A percentile compares a stretch with the other conserved stretches of the same genome.
Evolutionary conservation across 768 basidiomycete species (phyloP).

Genomic region (Amanita brunnescens): DNA sequence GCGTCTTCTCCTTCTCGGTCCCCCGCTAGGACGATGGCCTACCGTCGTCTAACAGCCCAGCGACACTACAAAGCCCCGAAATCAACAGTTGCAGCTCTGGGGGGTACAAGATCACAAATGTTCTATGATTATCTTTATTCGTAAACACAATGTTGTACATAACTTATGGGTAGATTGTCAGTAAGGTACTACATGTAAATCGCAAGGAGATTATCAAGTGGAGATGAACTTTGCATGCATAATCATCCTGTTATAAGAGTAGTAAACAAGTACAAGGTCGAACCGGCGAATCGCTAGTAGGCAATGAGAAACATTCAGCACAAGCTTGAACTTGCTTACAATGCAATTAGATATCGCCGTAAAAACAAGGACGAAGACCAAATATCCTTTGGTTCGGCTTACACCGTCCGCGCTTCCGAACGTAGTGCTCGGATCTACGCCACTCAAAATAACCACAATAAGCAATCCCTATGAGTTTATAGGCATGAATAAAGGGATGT

Average conservation of each 20-base stretch:
- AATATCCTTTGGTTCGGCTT: conserved; percentile 61
- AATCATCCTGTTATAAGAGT: conserved; percentile 20
- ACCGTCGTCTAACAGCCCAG: conserved; percentile 17
- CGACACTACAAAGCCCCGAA: conserved; percentile 6
- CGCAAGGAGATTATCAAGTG: background rate
- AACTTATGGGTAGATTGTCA: background rate
- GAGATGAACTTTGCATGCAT: background rate
- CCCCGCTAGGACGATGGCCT: conserved; percentile 28
- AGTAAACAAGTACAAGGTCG: conserved; percentile 22
- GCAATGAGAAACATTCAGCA: conserved; percentile 2
- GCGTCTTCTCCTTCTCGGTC: conserved; percentile 49
- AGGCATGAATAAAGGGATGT: background rate
- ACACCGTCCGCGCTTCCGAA: conserved; percentile 42
- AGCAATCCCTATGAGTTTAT: conserved; percentile 48
- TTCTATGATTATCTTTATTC: conserved; percentile 41
- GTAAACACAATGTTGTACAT: conserved; percentile 9
- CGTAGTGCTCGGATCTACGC: conserved; percentile 44
- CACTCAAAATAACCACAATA: conserved; percentile 59
- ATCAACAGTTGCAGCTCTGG: conserved; percentile 1
- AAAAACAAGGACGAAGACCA: conserved; percentile 74
- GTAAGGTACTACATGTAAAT: background rate
- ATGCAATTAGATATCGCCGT: conserved; percentile 72
- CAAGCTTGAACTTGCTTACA: conserved; percentile 21
- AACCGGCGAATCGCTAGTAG: conserved; percentile 22
- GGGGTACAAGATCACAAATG: conserved; percentile 11